Conservation (phyloP, 306 rosid genomes). For the Prosopis cineraria region DNA sequence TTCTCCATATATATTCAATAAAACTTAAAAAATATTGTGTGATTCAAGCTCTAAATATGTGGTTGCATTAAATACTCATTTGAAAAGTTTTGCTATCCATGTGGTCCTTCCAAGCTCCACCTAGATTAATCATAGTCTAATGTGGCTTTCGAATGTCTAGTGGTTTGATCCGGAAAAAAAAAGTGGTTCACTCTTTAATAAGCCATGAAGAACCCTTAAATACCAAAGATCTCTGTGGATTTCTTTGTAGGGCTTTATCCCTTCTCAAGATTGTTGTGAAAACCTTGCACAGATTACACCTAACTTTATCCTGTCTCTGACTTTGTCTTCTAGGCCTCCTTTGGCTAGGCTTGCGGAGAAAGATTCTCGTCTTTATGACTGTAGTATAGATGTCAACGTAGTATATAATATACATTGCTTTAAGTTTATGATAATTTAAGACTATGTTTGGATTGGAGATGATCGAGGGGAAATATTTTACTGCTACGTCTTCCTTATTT, state of each 20-base stretch:
- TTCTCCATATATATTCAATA: no score
- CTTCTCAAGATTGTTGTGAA: neutral
- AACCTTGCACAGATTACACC: neutral
- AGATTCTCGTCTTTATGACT: neutral
- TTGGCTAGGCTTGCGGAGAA: neutral
- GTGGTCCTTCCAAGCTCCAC: no score
- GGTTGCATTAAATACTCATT: no score
- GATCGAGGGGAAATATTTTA: neutral
- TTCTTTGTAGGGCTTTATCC: neutral
- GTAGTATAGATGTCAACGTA: neutral
- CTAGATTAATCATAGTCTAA: neutral
- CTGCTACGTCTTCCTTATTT: neutral
- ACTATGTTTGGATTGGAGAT: neutral
- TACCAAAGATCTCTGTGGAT: neutral
- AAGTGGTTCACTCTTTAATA: neutral
- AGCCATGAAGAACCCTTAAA: neutral
- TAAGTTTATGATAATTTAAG: neutral
- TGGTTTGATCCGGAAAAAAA: no score
- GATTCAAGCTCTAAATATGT: no score
- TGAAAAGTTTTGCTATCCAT: no score
- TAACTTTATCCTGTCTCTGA: neutral
- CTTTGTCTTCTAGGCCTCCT: neutral
- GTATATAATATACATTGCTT: neutral
- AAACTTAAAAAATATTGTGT: neutral
- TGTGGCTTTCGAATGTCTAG: neutral